Conservation (phyloP, 139 green algal genomes). For the Chlamydomonas eustigma region DNA sequence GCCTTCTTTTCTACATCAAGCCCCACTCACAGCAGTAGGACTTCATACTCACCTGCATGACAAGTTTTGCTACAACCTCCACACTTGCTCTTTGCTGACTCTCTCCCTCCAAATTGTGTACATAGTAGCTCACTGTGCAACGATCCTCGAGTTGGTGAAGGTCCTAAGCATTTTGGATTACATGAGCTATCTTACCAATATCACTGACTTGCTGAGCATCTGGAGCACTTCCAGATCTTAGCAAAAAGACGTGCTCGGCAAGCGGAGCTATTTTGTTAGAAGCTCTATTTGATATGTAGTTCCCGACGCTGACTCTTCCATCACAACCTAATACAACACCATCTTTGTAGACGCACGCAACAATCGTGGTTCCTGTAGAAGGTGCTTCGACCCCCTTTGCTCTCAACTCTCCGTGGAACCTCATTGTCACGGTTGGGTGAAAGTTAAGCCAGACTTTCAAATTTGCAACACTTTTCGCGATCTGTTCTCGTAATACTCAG, state of each 20-base stretch:
- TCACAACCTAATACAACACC: slow-evolving; percentile 92
- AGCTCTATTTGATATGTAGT: slow-evolving; percentile 90
- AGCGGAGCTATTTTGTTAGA: slow-evolving; percentile 94
- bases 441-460: no score
- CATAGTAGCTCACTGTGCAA: slow-evolving; percentile 36
- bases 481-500: no score
- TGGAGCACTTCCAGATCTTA: slow-evolving; percentile 79
- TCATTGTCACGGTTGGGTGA: no score
- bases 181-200: slow-evolving; percentile 56
- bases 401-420: neutral
- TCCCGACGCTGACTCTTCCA: slow-evolving; percentile 79
- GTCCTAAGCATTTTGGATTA: slow-evolving; percentile 25
- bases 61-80: slow-evolving; percentile 79
- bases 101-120: slow-evolving; percentile 26
- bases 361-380: slow-evolving; percentile 86
- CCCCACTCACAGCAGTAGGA: no score
- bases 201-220: slow-evolving; percentile 86
- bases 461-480: no score
- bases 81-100: slow-evolving; percentile 52
- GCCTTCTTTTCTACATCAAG: no score
- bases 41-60: slow-evolving; percentile 57
- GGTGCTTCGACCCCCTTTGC: slow-evolving; percentile 22
- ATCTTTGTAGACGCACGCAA: slow-evolving; percentile 80
- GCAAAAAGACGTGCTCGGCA: slow-evolving; percentile 73
- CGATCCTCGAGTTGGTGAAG: no score